These are phyloP conservation scores for Conidiobolus incongruus DNA, from an alignment of 371 early-diverging fungal genomes.

Conservation along the genomic window DNA sequence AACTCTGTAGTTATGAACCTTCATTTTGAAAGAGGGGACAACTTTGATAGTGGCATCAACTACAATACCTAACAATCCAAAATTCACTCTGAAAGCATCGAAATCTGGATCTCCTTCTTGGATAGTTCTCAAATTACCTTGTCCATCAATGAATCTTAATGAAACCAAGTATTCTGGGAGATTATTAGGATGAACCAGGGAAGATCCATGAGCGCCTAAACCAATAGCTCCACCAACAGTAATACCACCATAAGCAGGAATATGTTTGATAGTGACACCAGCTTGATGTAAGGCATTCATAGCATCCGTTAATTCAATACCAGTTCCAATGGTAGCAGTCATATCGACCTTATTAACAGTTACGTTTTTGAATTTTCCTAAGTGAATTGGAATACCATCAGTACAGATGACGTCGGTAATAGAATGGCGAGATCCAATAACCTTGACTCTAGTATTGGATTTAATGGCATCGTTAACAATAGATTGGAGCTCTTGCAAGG, in stretches of 20 bases:
- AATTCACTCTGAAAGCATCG: neutral
- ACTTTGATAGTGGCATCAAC: neutral
- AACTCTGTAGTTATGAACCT: neutral
- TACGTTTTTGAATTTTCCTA: neutral
- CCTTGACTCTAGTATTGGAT: neutral
- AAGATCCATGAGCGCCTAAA: neutral
- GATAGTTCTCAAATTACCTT: neutral
- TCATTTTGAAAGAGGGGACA: neutral
- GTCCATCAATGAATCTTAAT: neutral
- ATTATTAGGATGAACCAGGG: neutral
- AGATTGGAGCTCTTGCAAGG: neutral
- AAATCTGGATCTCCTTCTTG: neutral
- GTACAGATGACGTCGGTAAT: conserved; percentile 1
- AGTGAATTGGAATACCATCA: neutral
- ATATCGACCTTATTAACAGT: neutral
- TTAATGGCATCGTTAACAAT: neutral
- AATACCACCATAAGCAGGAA: neutral
- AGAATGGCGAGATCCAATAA: neutral
- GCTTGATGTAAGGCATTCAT: neutral
- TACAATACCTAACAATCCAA: neutral
- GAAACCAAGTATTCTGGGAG: neutral
- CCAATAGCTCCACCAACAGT: conserved; percentile 1
- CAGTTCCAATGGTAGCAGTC: neutral
- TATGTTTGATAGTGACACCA: neutral
- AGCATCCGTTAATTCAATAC: neutral